These are phyloP conservation scores for Perkinsela sp. DNA, from an alignment of 208 protist genomes.

Conservation along the genomic window DNA sequence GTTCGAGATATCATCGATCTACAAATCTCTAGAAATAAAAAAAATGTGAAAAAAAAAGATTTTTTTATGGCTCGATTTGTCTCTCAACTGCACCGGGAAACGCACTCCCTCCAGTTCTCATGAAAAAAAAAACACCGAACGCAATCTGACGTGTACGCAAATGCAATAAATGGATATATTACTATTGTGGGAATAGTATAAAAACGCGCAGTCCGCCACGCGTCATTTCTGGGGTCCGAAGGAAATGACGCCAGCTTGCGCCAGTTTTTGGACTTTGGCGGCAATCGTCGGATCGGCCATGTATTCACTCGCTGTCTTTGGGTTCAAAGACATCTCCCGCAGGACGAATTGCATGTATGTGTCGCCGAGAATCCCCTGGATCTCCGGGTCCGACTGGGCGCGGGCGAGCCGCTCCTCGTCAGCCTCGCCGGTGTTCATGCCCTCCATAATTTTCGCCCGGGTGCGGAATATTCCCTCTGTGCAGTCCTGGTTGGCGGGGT, in stretches of 20 bases:
- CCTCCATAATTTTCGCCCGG: constrained; percentile 66
- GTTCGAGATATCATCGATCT: no score
- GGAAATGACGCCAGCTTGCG: constrained; percentile 75
- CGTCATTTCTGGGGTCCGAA: constrained; percentile 15
- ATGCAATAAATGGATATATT: no score
- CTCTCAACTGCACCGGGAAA: no score
- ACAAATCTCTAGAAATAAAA: no score
- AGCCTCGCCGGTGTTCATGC: constrained; percentile 22
- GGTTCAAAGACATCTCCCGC: constrained; percentile 62
- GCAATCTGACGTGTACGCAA: no score
- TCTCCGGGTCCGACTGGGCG: constrained; percentile 76
- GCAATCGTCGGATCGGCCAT: constrained; percentile 64
- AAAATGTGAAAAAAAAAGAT: no score
- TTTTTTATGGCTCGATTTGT: no score
- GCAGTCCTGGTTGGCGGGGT: constrained; percentile 60
- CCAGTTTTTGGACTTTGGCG: constrained; percentile 79
- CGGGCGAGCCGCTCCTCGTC: constrained; percentile 57
- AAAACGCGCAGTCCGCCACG: no score
- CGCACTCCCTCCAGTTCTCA: no score
- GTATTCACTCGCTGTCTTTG: constrained; percentile 53
- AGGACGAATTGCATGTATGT: constrained; percentile 67
- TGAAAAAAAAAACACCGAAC: no score
- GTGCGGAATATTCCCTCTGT: constrained; percentile 47
- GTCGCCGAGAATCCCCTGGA: constrained; percentile 66
- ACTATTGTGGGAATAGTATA: no score